Evolutionary conservation across 1,139 yeast genomes (phyloP).

Genomic region (Lodderomyces orthopsilosis): DNA sequence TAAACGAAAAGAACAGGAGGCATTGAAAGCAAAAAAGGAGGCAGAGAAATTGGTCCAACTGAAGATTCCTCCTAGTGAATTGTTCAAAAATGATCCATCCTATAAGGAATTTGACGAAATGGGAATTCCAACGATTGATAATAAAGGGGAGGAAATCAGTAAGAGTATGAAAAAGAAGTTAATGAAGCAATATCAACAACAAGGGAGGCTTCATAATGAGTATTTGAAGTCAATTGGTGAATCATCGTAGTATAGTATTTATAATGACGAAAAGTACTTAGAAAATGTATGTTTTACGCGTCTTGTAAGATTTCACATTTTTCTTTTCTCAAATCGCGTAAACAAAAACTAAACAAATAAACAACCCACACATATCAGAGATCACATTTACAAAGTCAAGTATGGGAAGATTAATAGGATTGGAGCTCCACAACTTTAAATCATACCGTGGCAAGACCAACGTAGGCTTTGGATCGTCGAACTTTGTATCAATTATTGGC

Average conservation of each 20-base stretch:
- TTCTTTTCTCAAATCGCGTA: background rate
- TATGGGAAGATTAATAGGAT: conserved; percentile 77
- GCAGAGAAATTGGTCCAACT: conserved; percentile 67
- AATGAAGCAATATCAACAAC: conserved; percentile 71
- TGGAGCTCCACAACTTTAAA: conserved; percentile 83
- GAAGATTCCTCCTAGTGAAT: conserved; percentile 62
- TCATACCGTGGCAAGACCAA: conserved; percentile 77
- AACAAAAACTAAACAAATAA: background rate
- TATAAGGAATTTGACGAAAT: conserved; percentile 79
- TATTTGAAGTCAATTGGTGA: conserved; percentile 29
- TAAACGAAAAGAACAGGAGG: conserved; percentile 40
- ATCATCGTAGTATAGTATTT: background rate
- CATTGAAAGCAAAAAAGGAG: conserved; percentile 55
- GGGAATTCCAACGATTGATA: conserved; percentile 80
- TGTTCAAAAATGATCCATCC: conserved; percentile 58
- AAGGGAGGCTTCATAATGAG: conserved; percentile 76
- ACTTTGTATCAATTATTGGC: conserved; percentile 89
- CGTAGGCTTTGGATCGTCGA: conserved; percentile 79
- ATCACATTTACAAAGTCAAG: background rate
- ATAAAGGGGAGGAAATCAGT: conserved; percentile 80
- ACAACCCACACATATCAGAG: background rate
- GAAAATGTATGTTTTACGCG: background rate
- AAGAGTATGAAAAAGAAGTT: conserved; percentile 85
- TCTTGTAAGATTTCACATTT: background rate
- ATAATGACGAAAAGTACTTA: background rate